Evolutionary conservation across 148 eudicot genomes (phyloP), one percentile per base, ranked within the genome.

Genomic region (Vaccinium corymbosum): DNA sequence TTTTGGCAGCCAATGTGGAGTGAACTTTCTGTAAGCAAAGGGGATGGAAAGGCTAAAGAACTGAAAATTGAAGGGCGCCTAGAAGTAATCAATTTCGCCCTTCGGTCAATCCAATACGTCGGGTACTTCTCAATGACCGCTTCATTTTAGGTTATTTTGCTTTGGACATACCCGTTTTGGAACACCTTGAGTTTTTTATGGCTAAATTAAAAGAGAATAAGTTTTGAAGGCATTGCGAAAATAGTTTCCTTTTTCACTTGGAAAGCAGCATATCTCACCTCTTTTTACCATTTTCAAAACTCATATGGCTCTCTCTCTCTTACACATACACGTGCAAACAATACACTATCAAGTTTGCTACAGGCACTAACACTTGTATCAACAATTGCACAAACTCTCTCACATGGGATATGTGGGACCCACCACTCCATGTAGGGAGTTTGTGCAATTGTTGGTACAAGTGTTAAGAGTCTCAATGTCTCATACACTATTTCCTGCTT

Each of bases 31-130:
- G 94, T 89, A 68, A 78, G 82, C 27, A 87, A 73, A 86, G 86
- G 80, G 74, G 90, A 79, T 83, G 91, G 84, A 79, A 81, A 81
- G 76, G 83, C 82, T 80, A 86, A 85, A 79, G 86, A 85, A 32
- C 84, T 97, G 84, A 87, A 83, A 22, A 78, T 97, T 79, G 84
- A 86, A 7, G 99, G 99, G 72, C 85, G 86, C 83, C 81, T 90
- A 72, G 98, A 94, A 90, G 93, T 86, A 25, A 91, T 97, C 89
- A 97, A 97, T 84, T 90, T 85, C 81, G 98, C 90, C 80, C 92
- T 97, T 80, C 93, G 89, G 90, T 92, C 92, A 29, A 88, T 97
- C 85, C 94, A 94, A 86, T 97, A 94, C 89, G 82, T 92, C 38
- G 99, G 99, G 99, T 97, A 88, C 22, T 49, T 7, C 82, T 82